Evolutionary conservation across 192 early-diverging fungal species (phyloP), one percentile per base, ranked within the genome.

Genomic region (Backusella westeae): DNA sequence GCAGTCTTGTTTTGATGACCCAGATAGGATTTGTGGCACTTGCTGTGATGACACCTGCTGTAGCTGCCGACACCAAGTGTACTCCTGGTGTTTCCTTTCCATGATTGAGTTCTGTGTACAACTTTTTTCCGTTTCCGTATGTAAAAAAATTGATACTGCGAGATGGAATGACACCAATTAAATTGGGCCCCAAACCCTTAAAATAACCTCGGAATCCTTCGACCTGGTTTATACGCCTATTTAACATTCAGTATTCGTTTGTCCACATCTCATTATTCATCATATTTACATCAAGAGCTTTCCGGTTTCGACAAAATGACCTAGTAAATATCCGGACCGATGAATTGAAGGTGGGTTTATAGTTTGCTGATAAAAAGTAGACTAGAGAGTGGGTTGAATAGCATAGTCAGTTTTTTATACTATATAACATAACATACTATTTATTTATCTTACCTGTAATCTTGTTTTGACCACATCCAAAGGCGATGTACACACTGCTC

Each of bases 1-100:
- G 97, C 89, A 99, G 94, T 67, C 97, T 82, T 0, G 96, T 99
- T 78, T 98, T 99, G 63, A 98, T 90, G 59, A 99, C 87, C 97
- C 97, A 99, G 12, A 99, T 98, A 0, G 97, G 97, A 74, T 95
- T 97, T 2, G 96, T 97, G 12, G 84, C 83, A 2, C 90, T 88
- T 0, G 95, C 92, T 4, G 91, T 94, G 6, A 92, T 85, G 21
- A 92, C 81, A 12, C 90, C 78, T 12, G 80, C 80, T 39, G 80
- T 81, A 5, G 76, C 78, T 23, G 97, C 92, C 8, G 92, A 82
- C 2, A 75, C 32, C 42, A 97, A 85, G 67, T 98, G 95, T 2
- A 99, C 91, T 49, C 85, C 19, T 14, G 96, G 69, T 2, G 91
- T 93, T 77, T 99, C 98, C 34, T 85, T 77, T 34, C 94, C 93